Evolutionary conservation across 179 eudicot genomes (phyloP).

Genomic region (Silene vulgaris): DNA sequence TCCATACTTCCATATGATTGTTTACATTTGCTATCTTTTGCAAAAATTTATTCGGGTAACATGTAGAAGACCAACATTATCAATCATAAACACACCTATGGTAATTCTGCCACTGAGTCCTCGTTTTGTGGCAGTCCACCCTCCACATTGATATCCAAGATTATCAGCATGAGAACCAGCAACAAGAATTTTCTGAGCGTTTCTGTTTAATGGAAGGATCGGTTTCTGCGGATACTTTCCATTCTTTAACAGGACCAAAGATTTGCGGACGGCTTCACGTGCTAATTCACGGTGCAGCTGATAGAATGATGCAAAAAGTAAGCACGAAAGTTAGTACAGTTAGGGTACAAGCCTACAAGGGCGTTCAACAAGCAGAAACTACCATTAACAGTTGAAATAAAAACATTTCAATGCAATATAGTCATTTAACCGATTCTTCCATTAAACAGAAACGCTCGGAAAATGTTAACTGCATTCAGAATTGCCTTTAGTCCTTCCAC

Average conservation of each 20-base stretch:
- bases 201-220: slow-evolving; percentile 53
- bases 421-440: slow-evolving; percentile 46
- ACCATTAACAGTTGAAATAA: too few species aligned
- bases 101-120: slow-evolving; percentile 72
- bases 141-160: slow-evolving; percentile 44
- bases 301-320: slow-evolving; percentile 14
- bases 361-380: too few species aligned
- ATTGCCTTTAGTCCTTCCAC: not conserved
- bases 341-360: not conserved
- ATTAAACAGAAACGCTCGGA: slow-evolving; percentile 45
- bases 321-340: not conserved
- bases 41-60: too few species aligned
- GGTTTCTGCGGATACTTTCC: slow-evolving; percentile 51
- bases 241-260: slow-evolving; percentile 66
- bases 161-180: slow-evolving; percentile 47
- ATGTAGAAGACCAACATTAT: not conserved
- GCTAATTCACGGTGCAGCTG: slow-evolving; percentile 77
- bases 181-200: slow-evolving; percentile 51
- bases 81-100: slow-evolving; percentile 41
- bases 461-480: not conserved
- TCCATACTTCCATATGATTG: too few species aligned
- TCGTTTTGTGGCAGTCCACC: slow-evolving; percentile 39
- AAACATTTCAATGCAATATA: too few species aligned
- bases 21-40: too few species aligned
- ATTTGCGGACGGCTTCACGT: slow-evolving; percentile 79